Base-by-base conservation (phyloP, 2,329 filamentous ascomycete species). In the Fusarium napiforme region DNA sequence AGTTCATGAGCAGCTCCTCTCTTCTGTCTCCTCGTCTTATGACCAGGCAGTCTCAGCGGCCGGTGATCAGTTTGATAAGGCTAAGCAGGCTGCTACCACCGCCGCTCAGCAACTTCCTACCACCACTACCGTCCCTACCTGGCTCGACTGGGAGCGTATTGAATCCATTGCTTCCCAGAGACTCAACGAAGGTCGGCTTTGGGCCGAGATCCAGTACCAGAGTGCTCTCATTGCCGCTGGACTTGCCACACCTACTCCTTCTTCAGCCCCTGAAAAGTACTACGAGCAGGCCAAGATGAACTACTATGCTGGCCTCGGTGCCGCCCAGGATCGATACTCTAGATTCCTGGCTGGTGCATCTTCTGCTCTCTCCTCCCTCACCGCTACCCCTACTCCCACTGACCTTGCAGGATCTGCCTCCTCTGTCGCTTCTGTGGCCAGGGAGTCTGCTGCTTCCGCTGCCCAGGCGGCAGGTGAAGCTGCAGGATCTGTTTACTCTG, bases 321-420 rank as follows among this genome's bases (percentile, higher is more conserved):
- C 94, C 49, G 94, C 94, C 2, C 92, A 97, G 77, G 93, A 91
- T 47, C 90, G 92, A 42, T 96, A 96, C 80, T 90, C 91, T 9
- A 91, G 92, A 56, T 96, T 96, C 77, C 73, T 96, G 5, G 86
- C 87, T 18, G 90, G 91, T 9, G 93, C 93, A 12, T 94, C 92
- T 15, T 90, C 88, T 40, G 93, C 91, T 26, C 85, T 94, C 45
- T 91, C 89, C 62, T 86, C 85, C 5, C 68, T 87, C 43, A 88
- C 87, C 2, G 90, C 90, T 11, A 89, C 89, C 16, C 88, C 90
- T 21, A 91, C 89, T 0, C 87, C 90, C 12, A 91, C 90, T 56
- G 77, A 88, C n/a, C 71, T 82, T 9, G 83, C 82, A 4, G 87
- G 84, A 30, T 84, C 85, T 21, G 83, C 84, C 0, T 87, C 85